Evolutionary conservation across 2,329 filamentous ascomycete species (phyloP), one percentile per base, ranked within the genome.

Genomic region (Plenodomus biglobosus): DNA sequence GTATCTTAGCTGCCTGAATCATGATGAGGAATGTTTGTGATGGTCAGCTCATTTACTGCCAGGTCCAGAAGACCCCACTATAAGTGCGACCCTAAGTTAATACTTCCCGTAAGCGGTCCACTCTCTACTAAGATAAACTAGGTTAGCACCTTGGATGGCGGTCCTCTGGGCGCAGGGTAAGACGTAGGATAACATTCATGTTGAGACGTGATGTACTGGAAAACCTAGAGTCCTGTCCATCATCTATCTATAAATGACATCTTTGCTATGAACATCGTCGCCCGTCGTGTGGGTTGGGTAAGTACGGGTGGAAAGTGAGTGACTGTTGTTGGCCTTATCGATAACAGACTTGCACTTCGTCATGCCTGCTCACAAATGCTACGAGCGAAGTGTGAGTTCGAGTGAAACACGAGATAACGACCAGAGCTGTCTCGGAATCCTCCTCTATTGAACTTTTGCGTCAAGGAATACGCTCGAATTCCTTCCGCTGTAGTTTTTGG

Each of bases 1-100:
- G 64, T 42, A 77, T 75, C 58, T 76, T 76, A 21, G 76, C 76
- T 37, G 75, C 72, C 45, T 70, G 61, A 40, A 77, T 73, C 57
- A 72, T 72, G 0, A 50, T 67, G 49, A 38, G 42, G 44, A 44
- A 40, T 44, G 48, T 46, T 34, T 49, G 24, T 37, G 32, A 35
- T 42, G 3, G 32, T n/a, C n/a, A n/a, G n/a, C n/a, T n/a, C 6
- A 15, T 15, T 15, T 15, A 10, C 27, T 32, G 27, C 15, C 11
- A 32, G 6, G 27, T 32, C 13, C 27, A 32, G 3, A 53, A 48
- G 55, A 8, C 27, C 27, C 27, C 27, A 32, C 11, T 11, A 32
- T 32, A 32, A n/a, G 17, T 35, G 19, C 32, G 16, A 13, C 32
- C 3, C 27, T 32, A 11, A 32, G 6, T 32, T 32, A 3, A 15